phyloP scores from a whole-genome alignment of 2,329 filamentous ascomycete species.

The Verticillium nubilum region DNA sequence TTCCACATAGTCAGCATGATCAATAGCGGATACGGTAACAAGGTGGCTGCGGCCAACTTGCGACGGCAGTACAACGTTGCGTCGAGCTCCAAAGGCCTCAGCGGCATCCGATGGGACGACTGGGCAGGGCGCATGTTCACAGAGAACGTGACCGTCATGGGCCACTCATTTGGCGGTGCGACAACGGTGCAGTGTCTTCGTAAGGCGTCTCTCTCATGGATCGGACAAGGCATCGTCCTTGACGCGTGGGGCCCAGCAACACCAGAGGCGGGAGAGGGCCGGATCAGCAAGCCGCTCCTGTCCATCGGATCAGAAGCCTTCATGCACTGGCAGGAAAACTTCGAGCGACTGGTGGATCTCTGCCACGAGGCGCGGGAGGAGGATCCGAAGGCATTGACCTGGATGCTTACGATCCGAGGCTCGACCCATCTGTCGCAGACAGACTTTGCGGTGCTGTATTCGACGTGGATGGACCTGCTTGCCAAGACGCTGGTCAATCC shows the following conservation, averaged over 20 bases:
- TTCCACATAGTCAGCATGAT: slow-evolving; percentile 52
- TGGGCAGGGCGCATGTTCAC: slow-evolving; percentile 54
- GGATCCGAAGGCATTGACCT: slow-evolving; percentile 30
- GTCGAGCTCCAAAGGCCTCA: slow-evolving; percentile 52
- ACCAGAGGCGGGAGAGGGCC: slow-evolving; percentile 37
- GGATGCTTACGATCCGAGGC: slow-evolving; percentile 49
- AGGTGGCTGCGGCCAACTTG: slow-evolving; percentile 45
- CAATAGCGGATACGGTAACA: slow-evolving; percentile 45
- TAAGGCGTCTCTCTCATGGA: slow-evolving; percentile 44
- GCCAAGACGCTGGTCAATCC: slow-evolving; percentile 62
- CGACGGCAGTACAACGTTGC: slow-evolving; percentile 52
- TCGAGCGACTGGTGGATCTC: slow-evolving; percentile 49
- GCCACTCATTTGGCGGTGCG: slow-evolving; percentile 63
- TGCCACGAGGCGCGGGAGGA: slow-evolving; percentile 48
- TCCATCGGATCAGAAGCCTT: slow-evolving; percentile 64
- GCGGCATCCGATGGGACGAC: slow-evolving; percentile 46
- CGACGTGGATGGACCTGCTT: slow-evolving; percentile 49
- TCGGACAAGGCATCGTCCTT: slow-evolving; percentile 60
- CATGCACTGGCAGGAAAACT: slow-evolving; percentile 64
- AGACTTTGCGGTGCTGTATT: slow-evolving; percentile 62
- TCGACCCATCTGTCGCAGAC: slow-evolving; percentile 62
- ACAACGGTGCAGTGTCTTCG: slow-evolving; percentile 57
- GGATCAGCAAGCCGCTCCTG: slow-evolving; percentile 48
- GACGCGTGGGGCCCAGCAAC: slow-evolving; percentile 57
- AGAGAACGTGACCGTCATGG: slow-evolving; percentile 52